These are phyloP conservation scores for Baeospora myosura DNA, from an alignment of 1,284 basidiomycete genomes.

Conservation along the genomic window DNA sequence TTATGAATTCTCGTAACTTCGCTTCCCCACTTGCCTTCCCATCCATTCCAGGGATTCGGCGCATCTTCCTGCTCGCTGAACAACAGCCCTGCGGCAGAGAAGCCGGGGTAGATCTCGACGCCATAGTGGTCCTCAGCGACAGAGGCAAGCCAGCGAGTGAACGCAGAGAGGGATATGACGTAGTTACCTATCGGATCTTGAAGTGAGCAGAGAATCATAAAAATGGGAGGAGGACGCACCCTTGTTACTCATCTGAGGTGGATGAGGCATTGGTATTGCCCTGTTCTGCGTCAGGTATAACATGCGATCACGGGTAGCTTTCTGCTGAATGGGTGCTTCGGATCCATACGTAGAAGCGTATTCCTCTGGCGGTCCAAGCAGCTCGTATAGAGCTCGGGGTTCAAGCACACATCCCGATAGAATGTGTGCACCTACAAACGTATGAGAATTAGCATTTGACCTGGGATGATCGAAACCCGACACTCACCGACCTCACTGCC, in stretches of 20 bases:
- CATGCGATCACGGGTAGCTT: slow-evolving; percentile 80
- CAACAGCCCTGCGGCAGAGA: slow-evolving; percentile 82
- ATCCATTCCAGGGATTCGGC: slow-evolving; percentile 24
- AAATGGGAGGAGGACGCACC: slow-evolving; percentile 29
- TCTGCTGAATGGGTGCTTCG: slow-evolving; percentile 55
- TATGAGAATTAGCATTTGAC: neutral
- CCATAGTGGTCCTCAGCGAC: slow-evolving; percentile 84
- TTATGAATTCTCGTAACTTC: slow-evolving; percentile 12
- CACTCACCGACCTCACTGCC: slow-evolving; percentile 83
- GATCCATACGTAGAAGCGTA: slow-evolving; percentile 13
- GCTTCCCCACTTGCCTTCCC: slow-evolving; percentile 14
- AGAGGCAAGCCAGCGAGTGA: slow-evolving; percentile 85
- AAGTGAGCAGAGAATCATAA: neutral
- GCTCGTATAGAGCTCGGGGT: slow-evolving; percentile 85
- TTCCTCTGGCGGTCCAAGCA: slow-evolving; percentile 55
- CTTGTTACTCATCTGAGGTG: slow-evolving; percentile 94
- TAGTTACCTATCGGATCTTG: slow-evolving; percentile 57
- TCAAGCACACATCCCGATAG: slow-evolving; percentile 96
- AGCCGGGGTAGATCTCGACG: slow-evolving; percentile 96
- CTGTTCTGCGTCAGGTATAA: slow-evolving; percentile 72
- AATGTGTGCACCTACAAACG: slow-evolving; percentile 77
- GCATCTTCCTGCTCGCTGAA: slow-evolving; percentile 51
- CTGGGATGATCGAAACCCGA: neutral
- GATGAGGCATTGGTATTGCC: slow-evolving; percentile 87
- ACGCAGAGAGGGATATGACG: slow-evolving; percentile 83